Evolutionary conservation across 768 basidiomycete genomes (phyloP), one percentile per base, ranked within the genome.

Genomic region (Mycena latifolia): DNA sequence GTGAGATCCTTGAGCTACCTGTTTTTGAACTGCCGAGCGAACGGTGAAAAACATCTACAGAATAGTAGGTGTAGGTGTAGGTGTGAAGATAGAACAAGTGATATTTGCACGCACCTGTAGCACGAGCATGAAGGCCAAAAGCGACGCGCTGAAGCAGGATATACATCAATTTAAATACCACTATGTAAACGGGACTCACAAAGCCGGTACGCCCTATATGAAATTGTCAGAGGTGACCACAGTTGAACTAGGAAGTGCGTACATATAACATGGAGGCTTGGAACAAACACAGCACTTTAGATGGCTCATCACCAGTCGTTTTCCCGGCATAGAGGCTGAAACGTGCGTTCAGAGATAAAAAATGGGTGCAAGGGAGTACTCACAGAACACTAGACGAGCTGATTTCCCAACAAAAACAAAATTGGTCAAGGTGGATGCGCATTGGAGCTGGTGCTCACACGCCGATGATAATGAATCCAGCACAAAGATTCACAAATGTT

Each of bases 211-310:
- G 8, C 82, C 84, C 60, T 67, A 37, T 2, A 20, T 24, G 28
- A 29, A 2, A 51, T 24, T n/a, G 22, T 67, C 17, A 58, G 48
- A 52, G 43, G 10, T 41, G 43, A 39, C 20, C 8, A 5, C 1
- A 20, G 18, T 2, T 37, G 20, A 41, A 51, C 8, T 20, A 15
- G 41, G 14, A n/a, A n/a, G 18, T 33, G 29, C 66, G 20, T 14
- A 62, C 66, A 64, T 85, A 85, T 20, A 86, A 72, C 53, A 85
- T 71, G 7, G 84, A 83, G 6, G 84, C 82, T 66, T 84, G 84
- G 14, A 84, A 70, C 6, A 85, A 71, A 66, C 85, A 86, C 9
- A 85, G 70, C 66, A 79, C 72, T 29, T 74, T 75, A 2, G 78
- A 74, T 20, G 85, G 85, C 67, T 86, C 82, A 10, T 82, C 81